Percentiles rank a stretch among this genome's conserved stretches.
These are phyloP conservation scores for Ceratobasidium sp. DNA, from an alignment of 1,284 basidiomycete genomes.

Conservation along the genomic window DNA sequence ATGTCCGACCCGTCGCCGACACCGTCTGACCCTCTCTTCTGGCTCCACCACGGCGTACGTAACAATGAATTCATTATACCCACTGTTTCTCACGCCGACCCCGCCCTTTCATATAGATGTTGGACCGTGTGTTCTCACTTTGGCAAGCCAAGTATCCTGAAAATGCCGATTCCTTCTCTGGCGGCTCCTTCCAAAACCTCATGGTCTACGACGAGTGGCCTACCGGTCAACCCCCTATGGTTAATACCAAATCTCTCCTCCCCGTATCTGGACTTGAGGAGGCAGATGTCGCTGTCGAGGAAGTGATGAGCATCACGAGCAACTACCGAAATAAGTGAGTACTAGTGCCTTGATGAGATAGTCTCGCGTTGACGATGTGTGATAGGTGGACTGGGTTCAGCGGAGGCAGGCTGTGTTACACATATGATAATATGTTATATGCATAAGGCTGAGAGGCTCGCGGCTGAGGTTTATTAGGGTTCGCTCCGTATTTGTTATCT, in stretches of 20 bases:
- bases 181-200: constrained; percentile 27
- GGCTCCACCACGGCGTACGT: constrained; percentile 38
- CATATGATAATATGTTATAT: constrained; percentile 35
- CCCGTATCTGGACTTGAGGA: constrained; percentile 36
- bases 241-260: constrained; percentile 33
- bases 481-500: too few relatives aligned
- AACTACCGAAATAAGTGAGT: constrained; percentile 34
- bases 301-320: constrained; percentile 38
- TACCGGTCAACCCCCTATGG: constrained; percentile 26
- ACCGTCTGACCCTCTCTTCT: constrained; percentile 45
- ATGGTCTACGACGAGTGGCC: constrained; percentile 25
- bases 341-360: background rate
- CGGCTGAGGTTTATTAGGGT: too few relatives aligned
- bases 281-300: constrained; percentile 28
- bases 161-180: constrained; percentile 32
- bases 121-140: constrained; percentile 34
- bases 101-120: background rate
- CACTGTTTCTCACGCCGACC: background rate
- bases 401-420: constrained; percentile 33
- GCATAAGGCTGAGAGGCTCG: background rate
- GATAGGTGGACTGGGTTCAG: constrained; percentile 28
- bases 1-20: constrained; percentile 44
- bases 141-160: constrained; percentile 40
- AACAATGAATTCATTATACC: background rate
- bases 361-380: background rate